Evolutionary conservation across 257 asterid genomes (phyloP).

Genomic region (Mitragyna speciosa): DNA sequence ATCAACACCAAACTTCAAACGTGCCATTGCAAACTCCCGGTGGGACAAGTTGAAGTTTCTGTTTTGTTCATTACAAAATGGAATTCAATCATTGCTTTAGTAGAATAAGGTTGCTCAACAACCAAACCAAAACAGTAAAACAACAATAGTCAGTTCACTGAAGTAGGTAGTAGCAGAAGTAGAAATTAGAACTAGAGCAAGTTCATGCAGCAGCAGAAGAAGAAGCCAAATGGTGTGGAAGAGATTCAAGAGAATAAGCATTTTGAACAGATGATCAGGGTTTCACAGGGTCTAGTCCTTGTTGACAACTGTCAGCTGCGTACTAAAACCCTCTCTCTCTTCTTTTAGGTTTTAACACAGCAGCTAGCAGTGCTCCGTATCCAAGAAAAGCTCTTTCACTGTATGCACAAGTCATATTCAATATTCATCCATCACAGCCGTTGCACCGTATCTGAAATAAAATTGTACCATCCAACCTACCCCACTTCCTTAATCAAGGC

Average conservation of each 20-base stretch:
- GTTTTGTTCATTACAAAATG: background rate
- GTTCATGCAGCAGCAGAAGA: background rate
- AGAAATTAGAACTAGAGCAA: background rate
- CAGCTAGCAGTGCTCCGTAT: background rate
- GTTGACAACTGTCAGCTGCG: conserved; percentile 24
- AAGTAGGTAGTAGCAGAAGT: background rate
- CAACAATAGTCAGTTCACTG: background rate
- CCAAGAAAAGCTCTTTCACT: conserved; percentile 15
- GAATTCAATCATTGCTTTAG: background rate
- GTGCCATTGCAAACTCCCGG: background rate
- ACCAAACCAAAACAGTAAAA: background rate
- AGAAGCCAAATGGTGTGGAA: background rate
- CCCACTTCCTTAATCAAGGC: background rate
- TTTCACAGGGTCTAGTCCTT: conserved; percentile 18
- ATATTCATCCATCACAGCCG: conserved; percentile 7
- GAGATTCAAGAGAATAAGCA: background rate
- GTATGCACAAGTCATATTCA: background rate
- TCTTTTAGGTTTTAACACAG: background rate
- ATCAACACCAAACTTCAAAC: background rate
- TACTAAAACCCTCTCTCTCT: background rate
- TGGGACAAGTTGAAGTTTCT: background rate
- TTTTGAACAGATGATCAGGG: background rate
- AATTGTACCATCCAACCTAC: background rate
- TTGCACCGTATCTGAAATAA: background rate
- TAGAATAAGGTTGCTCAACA: background rate